Evolutionary conservation across 805 yeast species (phyloP).

Genomic region (Brettanomyces anomalus): DNA sequence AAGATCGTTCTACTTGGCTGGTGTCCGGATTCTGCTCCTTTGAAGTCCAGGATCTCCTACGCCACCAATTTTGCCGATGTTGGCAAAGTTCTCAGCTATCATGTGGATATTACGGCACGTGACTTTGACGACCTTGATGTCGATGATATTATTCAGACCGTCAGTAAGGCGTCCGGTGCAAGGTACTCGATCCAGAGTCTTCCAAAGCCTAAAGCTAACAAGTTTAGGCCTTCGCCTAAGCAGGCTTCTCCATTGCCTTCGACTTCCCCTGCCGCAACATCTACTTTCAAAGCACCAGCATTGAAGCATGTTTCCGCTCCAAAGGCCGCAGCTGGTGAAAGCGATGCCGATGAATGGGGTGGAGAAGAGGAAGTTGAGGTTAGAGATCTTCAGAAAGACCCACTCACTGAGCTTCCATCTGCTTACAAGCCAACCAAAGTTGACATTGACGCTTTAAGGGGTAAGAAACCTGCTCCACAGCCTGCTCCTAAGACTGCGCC

Average conservation of each 20-base stretch:
- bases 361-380: constrained; percentile 52
- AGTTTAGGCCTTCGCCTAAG: constrained; percentile 22
- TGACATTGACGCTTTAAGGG: constrained; percentile 45
- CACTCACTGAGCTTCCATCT: constrained; percentile 45
- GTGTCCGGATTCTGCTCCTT: constrained; percentile 96
- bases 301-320: constrained; percentile 5
- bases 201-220: constrained; percentile 12
- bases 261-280: constrained; percentile 16
- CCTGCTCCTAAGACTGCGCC: constrained; percentile 33
- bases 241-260: constrained; percentile 19
- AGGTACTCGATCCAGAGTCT: constrained; percentile 63
- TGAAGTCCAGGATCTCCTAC: constrained; percentile 63
- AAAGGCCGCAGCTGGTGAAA: constrained; percentile 8
- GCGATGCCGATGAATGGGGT: constrained; percentile 54
- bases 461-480: constrained; percentile 7
- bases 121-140: constrained; percentile 84
- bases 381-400: constrained; percentile 41
- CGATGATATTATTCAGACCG: constrained; percentile 60
- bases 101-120: constrained; percentile 95
- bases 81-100: constrained; percentile 73
- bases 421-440: constrained; percentile 64
- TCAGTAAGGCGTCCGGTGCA: constrained; percentile 92
- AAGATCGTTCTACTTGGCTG: constrained; percentile 85
- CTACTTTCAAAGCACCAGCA: constrained; percentile 11
- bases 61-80: constrained; percentile 73